A percentile compares a stretch with the other conserved stretches of the same genome.
These are phyloP conservation scores for Exophiala mesophila DNA, from an alignment of 2,329 filamentous ascomycete genomes.

Conservation along the genomic window DNA sequence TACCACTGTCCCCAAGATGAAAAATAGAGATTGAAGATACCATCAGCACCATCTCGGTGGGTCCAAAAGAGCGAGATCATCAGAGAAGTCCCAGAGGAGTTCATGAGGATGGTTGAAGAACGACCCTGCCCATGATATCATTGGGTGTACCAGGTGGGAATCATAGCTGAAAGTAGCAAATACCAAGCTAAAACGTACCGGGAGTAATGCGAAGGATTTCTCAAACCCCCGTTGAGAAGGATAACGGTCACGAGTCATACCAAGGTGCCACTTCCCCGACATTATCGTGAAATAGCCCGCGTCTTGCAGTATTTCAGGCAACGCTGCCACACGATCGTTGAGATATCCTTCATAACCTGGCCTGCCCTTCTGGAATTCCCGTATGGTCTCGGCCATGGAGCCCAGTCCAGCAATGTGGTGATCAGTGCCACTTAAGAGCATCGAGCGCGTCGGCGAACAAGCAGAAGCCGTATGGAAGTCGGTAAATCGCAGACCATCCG, in stretches of 20 bases:
- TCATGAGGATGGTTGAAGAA: too few species aligned
- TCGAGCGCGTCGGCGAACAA: constrained; percentile 60
- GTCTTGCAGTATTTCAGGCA: constrained; percentile 56
- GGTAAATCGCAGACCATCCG: constrained; percentile 55
- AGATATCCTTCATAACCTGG: constrained; percentile 62
- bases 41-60: too few species aligned
- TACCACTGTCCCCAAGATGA: too few species aligned
- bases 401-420: constrained; percentile 47
- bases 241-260: constrained; percentile 52
- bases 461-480: constrained; percentile 62
- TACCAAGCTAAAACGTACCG: too few species aligned
- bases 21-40: too few species aligned
- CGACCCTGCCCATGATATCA: too few species aligned
- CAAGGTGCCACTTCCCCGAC: constrained; percentile 61
- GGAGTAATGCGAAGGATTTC: constrained; percentile 55
- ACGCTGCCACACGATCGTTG: constrained; percentile 54
- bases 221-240: constrained; percentile 57
- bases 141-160: too few species aligned
- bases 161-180: too few species aligned
- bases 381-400: constrained; percentile 50
- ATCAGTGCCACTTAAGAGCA: constrained; percentile 60
- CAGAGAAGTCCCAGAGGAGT: too few species aligned
- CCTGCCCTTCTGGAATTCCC: constrained; percentile 52
- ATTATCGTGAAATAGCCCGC: constrained; percentile 57
- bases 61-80: too few species aligned